Conservation (phyloP, 345 rosid genomes). For the Erysimum cheiranthoides region DNA sequence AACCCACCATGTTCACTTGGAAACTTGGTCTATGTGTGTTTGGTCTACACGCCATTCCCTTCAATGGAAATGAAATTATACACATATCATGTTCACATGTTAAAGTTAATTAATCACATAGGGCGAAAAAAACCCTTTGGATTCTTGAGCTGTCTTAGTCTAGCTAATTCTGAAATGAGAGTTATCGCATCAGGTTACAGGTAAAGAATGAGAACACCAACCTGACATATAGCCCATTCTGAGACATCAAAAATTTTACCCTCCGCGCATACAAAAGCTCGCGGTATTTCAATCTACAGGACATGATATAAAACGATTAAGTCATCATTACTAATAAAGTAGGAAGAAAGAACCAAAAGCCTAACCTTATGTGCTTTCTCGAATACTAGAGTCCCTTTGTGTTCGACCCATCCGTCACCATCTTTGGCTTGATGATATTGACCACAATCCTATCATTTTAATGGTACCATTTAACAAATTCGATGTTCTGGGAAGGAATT, state of each 20-base stretch:
- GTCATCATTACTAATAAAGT: background rate
- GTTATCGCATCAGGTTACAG: background rate
- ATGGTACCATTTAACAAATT: background rate
- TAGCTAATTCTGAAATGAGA: conserved; percentile 5
- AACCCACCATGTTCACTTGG: conserved; percentile 93
- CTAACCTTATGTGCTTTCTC: conserved; percentile 73
- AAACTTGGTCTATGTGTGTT: conserved; percentile 96
- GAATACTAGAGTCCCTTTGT: conserved; percentile 76
- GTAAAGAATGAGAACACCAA: conserved; percentile 41
- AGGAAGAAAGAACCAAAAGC: conserved; percentile 21
- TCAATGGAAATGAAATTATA: conserved; percentile 31
- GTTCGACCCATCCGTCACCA: conserved; percentile 98
- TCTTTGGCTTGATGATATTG: conserved; percentile 94
- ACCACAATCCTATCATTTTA: conserved; percentile 70
- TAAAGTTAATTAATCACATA: background rate
- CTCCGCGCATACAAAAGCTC: conserved; percentile 95
- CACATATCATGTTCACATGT: conserved; percentile 14
- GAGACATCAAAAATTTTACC: conserved; percentile 95
- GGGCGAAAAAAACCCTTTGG: background rate
- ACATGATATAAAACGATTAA: conserved; percentile 27
- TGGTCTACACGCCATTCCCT: conserved; percentile 97
- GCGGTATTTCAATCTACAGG: conserved; percentile 82
- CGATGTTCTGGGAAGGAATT: background rate
- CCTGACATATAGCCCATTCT: conserved; percentile 99
- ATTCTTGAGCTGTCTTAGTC: conserved; percentile 4